Evolutionary conservation across 2,329 filamentous ascomycete species (phyloP).

Genomic region (Fusarium odoratissimum): DNA sequence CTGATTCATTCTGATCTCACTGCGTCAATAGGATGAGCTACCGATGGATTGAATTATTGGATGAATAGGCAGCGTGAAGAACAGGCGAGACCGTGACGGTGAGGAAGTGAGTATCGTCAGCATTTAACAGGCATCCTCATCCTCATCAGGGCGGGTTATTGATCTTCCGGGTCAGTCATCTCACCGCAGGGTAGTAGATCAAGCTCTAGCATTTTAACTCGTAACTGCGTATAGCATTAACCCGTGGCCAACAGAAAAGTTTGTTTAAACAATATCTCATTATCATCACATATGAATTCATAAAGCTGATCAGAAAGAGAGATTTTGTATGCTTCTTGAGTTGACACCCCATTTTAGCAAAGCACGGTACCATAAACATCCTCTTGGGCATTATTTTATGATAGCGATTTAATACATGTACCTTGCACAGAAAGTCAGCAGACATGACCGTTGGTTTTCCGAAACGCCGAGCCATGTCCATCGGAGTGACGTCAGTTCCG

Average conservation of each 20-base stretch:
- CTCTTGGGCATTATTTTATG: not conserved
- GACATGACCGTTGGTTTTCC: not conserved
- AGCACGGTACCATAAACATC: too few relatives aligned
- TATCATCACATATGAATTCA: not conserved
- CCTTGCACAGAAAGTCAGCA: not conserved
- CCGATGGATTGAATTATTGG: too few relatives aligned
- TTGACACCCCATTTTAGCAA: too few relatives aligned
- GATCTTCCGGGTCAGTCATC: not conserved
- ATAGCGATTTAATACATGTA: not conserved
- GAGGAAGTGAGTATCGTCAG: not conserved
- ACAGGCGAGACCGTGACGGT: not conserved
- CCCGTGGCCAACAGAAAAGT: accelerated
- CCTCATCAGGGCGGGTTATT: not conserved
- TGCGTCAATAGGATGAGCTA: not conserved
- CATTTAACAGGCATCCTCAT: too few relatives aligned
- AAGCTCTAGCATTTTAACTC: not conserved
- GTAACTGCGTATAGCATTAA: accelerated
- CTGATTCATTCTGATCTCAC: not conserved
- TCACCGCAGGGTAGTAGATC: not conserved
- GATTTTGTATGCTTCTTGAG: too few relatives aligned
- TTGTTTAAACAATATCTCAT: accelerated
- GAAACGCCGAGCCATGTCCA: not conserved
- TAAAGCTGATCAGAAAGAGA: too few relatives aligned
- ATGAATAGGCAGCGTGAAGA: too few relatives aligned
- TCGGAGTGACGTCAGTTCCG: not conserved